Base-by-base conservation (phyloP, 148 eudicot genomes). In the Fagopyrum homotropicum region DNA sequence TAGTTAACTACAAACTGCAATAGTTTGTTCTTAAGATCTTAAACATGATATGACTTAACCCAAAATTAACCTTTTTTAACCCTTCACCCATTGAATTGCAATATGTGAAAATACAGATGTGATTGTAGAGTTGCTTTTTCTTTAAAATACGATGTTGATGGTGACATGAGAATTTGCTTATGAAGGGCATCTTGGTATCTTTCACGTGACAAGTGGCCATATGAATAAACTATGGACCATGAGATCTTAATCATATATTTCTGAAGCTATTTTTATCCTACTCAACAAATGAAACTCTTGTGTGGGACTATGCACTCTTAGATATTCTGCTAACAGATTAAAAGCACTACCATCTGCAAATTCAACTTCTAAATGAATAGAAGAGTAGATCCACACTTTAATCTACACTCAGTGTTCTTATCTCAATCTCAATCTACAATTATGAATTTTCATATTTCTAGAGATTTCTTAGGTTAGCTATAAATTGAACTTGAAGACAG, bases 261-360 rank as follows among this genome's bases (percentile, higher is more conserved):
- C 56, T 52, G n/a, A 52, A 52, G 56, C 56, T 12, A 12, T 52
- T 15, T 52, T 50, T 50, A 9, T 10, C 54, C 54, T 50, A 50
- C 54, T 9, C 54, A 50, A 50, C 54, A 50, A 50, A 50, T 50
- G 54, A 50, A 50, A 50, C 54, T 50, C 54, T 50, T 14, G 9
- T 7, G 54, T 50, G 54, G 97, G 98, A 84, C 97, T 95, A 74
- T 89, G 79, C 50, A 87, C 86, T 85, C 98, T 83, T 68, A 92
- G 79, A 77, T 82, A 95, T 79, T 95, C 98, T 48, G 98, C 93
- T 26, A 93, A 79, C 57, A 95, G 76, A 63, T 44, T 84, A 78
- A 84, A 95, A 46, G 75, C 75, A 72, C 71, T 72, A 17, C 93
- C 90, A 77, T 89, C 80, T 30, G 86, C 83, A 81, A 78, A 95